Percentiles rank a stretch among this genome's conserved stretches.
Conservation (phyloP, 2,329 filamentous ascomycete genomes). For the Paracoccidioides lutzii region DNA sequence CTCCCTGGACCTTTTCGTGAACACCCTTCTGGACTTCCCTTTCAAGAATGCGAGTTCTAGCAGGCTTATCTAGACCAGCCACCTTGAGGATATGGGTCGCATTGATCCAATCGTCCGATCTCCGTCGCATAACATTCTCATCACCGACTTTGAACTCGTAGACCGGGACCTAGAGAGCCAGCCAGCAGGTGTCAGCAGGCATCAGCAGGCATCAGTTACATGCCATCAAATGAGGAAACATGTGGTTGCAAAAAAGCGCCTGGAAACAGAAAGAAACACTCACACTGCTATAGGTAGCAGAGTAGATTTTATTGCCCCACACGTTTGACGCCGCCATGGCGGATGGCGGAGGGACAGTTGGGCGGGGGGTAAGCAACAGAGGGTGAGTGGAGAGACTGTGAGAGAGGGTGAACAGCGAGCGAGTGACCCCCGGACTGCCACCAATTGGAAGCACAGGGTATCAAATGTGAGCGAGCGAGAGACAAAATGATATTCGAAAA, state of each 20-base stretch:
- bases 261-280: slow-evolving; percentile 13
- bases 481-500: neutral
- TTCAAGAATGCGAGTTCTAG: slow-evolving; percentile 86
- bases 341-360: neutral
- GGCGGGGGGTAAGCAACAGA: neutral
- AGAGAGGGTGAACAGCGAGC: neutral
- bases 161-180: slow-evolving; percentile 60
- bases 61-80: slow-evolving; percentile 93
- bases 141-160: slow-evolving; percentile 81
- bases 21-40: slow-evolving; percentile 91
- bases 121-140: slow-evolving; percentile 92
- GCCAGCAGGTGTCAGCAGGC: slow-evolving; percentile 4
- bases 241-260: neutral
- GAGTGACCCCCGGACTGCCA: neutral
- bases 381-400: neutral
- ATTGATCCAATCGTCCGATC: slow-evolving; percentile 95
- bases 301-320: slow-evolving; percentile 40
- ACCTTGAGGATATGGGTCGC: slow-evolving; percentile 98
- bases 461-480: neutral
- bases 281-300: slow-evolving; percentile 53
- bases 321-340: neutral
- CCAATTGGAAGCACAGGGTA: neutral
- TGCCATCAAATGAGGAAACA: neutral
- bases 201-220: neutral
- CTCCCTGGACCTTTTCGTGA: slow-evolving; percentile 96